phyloP scores from a whole-genome alignment of 768 basidiomycete genomes.

The Boletus sensibilis region DNA sequence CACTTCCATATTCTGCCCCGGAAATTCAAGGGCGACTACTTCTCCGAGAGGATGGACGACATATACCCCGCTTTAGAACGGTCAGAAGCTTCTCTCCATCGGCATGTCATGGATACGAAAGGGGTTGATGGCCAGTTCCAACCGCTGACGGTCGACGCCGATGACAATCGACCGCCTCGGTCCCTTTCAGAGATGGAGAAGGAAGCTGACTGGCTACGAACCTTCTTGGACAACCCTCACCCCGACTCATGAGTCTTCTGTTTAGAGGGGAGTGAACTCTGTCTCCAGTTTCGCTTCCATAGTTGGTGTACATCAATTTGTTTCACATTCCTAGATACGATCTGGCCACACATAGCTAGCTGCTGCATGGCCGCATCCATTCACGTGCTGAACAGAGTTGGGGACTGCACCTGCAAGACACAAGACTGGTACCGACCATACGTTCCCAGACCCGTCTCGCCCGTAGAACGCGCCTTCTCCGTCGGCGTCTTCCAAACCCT shows the following conservation, averaged over 20 bases:
- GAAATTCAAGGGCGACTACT: conserved; percentile 63
- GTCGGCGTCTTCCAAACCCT: conserved; percentile 35
- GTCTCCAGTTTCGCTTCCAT: background rate
- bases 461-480: conserved; percentile 31
- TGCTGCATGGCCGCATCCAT: conserved; percentile 39
- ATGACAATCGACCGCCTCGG: conserved; percentile 63
- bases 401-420: conserved; percentile 39
- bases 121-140: conserved; percentile 27
- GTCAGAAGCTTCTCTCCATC: conserved; percentile 51
- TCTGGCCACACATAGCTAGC: conserved; percentile 37
- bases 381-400: conserved; percentile 29
- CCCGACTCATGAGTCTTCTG: background rate
- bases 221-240: conserved; percentile 43
- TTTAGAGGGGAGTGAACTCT: background rate
- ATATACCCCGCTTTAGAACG: conserved; percentile 77
- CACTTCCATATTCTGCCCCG: conserved; percentile 94
- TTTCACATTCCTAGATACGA: conserved; percentile 20
- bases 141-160: conserved; percentile 62
- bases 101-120: conserved; percentile 32
- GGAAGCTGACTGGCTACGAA: conserved; percentile 69
- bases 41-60: conserved; percentile 63
- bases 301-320: conserved; percentile 4
- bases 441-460: conserved; percentile 4
- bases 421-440: conserved; percentile 31
- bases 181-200: conserved; percentile 73